Percentiles rank a stretch among this genome's conserved stretches.
Evolutionary conservation across 2,329 filamentous ascomycete species (phyloP).

Genomic region (Alternaria arbusti): DNA sequence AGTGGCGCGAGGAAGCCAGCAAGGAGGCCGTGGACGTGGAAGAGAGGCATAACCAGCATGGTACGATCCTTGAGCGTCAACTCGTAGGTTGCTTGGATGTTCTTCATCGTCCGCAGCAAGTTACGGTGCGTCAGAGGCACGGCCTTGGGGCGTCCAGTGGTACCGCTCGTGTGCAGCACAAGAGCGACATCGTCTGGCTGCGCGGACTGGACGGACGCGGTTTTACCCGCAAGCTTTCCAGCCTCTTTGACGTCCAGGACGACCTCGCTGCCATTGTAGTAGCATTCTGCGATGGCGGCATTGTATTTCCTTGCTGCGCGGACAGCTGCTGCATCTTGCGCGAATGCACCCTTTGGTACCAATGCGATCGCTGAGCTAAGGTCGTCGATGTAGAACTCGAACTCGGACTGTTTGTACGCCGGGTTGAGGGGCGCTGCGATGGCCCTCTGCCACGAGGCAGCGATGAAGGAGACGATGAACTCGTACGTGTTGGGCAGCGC

Average conservation of each 20-base stretch:
- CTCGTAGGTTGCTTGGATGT: constrained; percentile 79
- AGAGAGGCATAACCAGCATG: constrained; percentile 87
- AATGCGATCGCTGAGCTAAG: constrained; percentile 79
- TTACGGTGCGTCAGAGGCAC: constrained; percentile 81
- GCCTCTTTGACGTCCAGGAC: constrained; percentile 78
- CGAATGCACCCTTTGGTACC: constrained; percentile 74
- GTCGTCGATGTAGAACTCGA: constrained; percentile 91
- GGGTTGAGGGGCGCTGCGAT: constrained; percentile 88
- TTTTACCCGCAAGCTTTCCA: constrained; percentile 67
- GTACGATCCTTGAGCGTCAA: constrained; percentile 75
- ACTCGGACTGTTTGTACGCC: constrained; percentile 87
- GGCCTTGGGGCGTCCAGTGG: constrained; percentile 84
- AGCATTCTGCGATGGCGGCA: constrained; percentile 85
- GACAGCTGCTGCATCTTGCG: constrained; percentile 72
- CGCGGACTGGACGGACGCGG: constrained; percentile 59
- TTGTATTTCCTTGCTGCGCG: constrained; percentile 79
- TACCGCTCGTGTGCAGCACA: constrained; percentile 83
- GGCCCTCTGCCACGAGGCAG: constrained; percentile 81
- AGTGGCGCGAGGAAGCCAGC: constrained; percentile 82
- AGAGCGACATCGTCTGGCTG: constrained; percentile 81
- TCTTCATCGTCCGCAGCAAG: constrained; percentile 81
- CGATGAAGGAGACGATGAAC: constrained; percentile 86
- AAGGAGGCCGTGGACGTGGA: constrained; percentile 88
- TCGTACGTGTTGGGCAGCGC: constrained; percentile 85
- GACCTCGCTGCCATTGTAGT: constrained; percentile 75